Evolutionary conservation across 352 stramenopile genomes (phyloP), one percentile per base, ranked within the genome.

Genomic region (Sclerospora graminicola): DNA sequence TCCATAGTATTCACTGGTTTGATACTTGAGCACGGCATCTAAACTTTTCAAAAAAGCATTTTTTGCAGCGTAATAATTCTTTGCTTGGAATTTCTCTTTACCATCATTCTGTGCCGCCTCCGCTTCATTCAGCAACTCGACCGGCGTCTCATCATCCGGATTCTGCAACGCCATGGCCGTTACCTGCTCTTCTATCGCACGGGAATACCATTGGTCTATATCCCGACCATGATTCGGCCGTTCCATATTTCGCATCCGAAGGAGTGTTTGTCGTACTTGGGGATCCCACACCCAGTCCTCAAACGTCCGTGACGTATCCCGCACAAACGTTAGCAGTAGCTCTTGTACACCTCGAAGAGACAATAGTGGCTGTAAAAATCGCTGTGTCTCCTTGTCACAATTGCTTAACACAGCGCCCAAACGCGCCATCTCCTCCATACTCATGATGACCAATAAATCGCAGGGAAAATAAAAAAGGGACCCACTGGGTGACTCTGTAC

Each of bases 281-380:
- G 74, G 60, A 38, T 91, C 77, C 77, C 75, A 89, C 1, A 91
- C 63, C 66, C 78, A 85, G 42, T 89, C 74, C 35, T 76, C 62
- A 40, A 91, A 86, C 24, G 63, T 62, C 10, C 69, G 65, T 24
- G 63, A 74, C 13, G 36, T 4, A 37, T 92, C 77, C 16, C 41
- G 57, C 31, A 87, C 39, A 40, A 92, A 92, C 30, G 70, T 70
- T 27, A 85, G 31, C 32, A 92, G 58, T 42, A 89, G 56, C 13
- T 89, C 59, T 44, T 84, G 77, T 29, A 89, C 74, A 5, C 77
- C 63, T 5, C 54, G 57, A 9, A 87, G 48, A 21, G 58, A 54
- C 20, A 92, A 51, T 30, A 92, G 53, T 4, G 77, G 74, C 4
- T 55, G 53, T 13, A 92, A 39, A 15, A 88, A 66, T 26, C 43